These are phyloP conservation scores for Funneliformis caledonium DNA, from an alignment of 371 early-diverging fungal genomes.

Conservation along the genomic window DNA sequence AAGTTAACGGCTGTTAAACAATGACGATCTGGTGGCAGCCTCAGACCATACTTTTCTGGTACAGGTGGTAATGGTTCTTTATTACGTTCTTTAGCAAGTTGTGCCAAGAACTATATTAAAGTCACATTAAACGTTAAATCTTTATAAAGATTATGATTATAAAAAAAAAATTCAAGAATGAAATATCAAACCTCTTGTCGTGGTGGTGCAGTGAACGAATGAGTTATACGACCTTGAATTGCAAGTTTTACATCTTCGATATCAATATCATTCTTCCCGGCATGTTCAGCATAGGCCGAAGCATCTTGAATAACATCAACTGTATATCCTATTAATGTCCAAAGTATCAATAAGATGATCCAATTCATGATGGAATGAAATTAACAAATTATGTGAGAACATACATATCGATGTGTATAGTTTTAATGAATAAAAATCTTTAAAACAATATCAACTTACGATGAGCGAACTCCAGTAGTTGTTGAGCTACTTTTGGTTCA, in stretches of 20 bases:
- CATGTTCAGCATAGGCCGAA: constrained; percentile 92
- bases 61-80: constrained; percentile 86
- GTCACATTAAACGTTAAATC: neutral
- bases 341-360: neutral
- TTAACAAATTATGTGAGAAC: neutral
- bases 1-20: constrained; percentile 89
- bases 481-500: constrained; percentile 96
- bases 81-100: constrained; percentile 89
- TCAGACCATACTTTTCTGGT: constrained; percentile 87
- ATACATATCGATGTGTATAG: neutral
- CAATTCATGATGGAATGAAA: neutral
- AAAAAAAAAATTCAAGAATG: neutral
- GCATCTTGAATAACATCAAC: constrained; percentile 96
- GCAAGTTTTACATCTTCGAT: constrained; percentile 93
- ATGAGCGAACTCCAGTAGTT: constrained; percentile 95
- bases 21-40: constrained; percentile 92
- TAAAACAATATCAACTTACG: constrained; percentile 49
- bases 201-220: constrained; percentile 90
- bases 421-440: too few relatives aligned
- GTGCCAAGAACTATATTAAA: constrained; percentile 70
- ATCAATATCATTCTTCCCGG: constrained; percentile 81
- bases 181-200: constrained; percentile 73
- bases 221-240: constrained; percentile 87
- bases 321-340: constrained; percentile 76
- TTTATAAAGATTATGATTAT: neutral